A percentile compares a stretch with the other conserved stretches of the same genome.
Evolutionary conservation across 225 moss, liverwort and hornwort genomes (phyloP).

Genomic region (Polytrichum formosum): DNA sequence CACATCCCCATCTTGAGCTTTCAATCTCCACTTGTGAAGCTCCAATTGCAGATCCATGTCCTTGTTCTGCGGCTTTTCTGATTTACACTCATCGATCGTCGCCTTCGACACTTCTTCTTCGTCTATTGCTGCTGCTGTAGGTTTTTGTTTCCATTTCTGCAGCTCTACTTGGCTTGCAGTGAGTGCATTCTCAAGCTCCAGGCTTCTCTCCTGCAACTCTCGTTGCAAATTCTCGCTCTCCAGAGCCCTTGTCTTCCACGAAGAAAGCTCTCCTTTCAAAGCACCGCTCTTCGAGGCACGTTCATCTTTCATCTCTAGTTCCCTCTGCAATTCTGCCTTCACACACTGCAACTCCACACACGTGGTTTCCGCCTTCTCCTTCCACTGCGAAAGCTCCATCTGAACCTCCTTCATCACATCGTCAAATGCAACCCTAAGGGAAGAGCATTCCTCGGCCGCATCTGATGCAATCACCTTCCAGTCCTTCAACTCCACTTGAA

Average conservation of each 20-base stretch:
- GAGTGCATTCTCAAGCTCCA: conserved; percentile 20
- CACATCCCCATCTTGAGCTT: conserved; percentile 28
- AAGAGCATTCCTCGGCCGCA: conserved; percentile 24
- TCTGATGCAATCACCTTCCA: conserved; percentile 35
- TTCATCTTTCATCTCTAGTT: conserved; percentile 27
- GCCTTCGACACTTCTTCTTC: neutral
- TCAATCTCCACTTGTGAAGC: conserved; percentile 30
- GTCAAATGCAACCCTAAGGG: conserved; percentile 24
- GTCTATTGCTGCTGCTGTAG: conserved; percentile 7
- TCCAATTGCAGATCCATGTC: conserved; percentile 4
- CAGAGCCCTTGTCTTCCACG: conserved; percentile 33
- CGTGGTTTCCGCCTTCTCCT: conserved; percentile 26
- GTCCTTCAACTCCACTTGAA: conserved; percentile 26
- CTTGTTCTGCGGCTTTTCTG: conserved; percentile 8
- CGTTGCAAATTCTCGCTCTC: conserved; percentile 32
- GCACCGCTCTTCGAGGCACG: conserved; percentile 32
- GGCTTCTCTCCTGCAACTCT: conserved; percentile 26
- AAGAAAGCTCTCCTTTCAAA: conserved; percentile 47
- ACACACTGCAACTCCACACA: conserved; percentile 15
- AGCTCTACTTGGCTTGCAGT: conserved; percentile 22
- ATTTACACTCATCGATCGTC: conserved; percentile 13
- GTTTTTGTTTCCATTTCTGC: conserved; percentile 30
- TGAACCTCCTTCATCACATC: conserved; percentile 25
- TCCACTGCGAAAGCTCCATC: conserved; percentile 34
- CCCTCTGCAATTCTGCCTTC: conserved; percentile 22